Base-by-base conservation (phyloP, 306 rosid genomes). In the Leucaena leucocephala region DNA sequence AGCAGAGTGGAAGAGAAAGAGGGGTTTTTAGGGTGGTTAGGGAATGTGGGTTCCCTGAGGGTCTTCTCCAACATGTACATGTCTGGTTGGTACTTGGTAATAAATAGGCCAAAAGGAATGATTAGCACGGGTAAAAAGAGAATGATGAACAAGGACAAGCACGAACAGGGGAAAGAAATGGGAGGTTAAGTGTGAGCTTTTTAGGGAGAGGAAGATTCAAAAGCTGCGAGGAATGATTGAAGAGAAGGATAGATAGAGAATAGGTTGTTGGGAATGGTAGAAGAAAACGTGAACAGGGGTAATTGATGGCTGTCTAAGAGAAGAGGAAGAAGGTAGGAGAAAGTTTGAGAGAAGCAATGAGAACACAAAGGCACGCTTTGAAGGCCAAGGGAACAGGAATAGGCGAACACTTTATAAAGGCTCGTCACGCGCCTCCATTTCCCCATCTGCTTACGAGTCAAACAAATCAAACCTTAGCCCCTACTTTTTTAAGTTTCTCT, bases 1-100 rank as follows among this genome's bases (percentile, higher is more conserved):
- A 96, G 88, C 13, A 96, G 96, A 22, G 79, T 81, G 10, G 99
- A 87, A 49, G 99, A 96, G 91, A 93, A 93, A 11, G 98, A 88
- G 3, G 97, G 94, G 77, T 40, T 83, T 19, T 77, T 73, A 38
- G 57, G 63, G 42, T 75, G 79, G 54, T 12, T 16, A 19, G 61
- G 62, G 16, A 78, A 68, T 43, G 78, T 84, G 2, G 80, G 85
- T n/a, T 82, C 88, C 55, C 85, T 80, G 5, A 0, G 78, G 50
- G 49, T 75, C 34, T 77, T 76, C 63, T 91, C 87, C 78, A 70
- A 9, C 54, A 78, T 65, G 40, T 85, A 78, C 98, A 91, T 95
- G 81, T 78, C 85, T 85, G 63, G 11, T 67, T 6, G 22, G 68
- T 14, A 36, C 21, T 63, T 15, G 22, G 70, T 16, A 45, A 78